Conservation (phyloP, 805 yeast species). For the Candida lessepsii region DNA sequence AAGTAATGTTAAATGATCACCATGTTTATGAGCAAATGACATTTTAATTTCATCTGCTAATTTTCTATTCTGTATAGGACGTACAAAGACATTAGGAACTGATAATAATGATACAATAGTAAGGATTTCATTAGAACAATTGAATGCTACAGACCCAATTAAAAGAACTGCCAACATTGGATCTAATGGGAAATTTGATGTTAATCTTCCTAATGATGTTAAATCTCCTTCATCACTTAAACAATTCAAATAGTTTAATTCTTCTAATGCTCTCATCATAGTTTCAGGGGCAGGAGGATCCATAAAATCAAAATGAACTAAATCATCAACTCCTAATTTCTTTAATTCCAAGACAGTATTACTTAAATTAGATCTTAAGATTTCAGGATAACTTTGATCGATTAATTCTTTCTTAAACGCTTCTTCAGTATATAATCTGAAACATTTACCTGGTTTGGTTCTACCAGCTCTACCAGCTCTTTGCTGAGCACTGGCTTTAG, state of each 20-base stretch:
- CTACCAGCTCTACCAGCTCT: constrained; percentile 99
- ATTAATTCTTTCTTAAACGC: constrained; percentile 91
- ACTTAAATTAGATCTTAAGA: constrained; percentile 84
- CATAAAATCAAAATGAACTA: constrained; percentile 97
- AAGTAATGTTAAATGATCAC: constrained; percentile 88
- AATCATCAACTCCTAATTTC: constrained; percentile 91
- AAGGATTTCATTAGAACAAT: constrained; percentile 85
- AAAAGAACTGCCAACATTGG: constrained; percentile 94
- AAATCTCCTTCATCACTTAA: constrained; percentile 88
- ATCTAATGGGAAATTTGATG: constrained; percentile 92
- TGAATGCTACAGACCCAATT: constrained; percentile 80
- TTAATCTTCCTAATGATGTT: constrained; percentile 84
- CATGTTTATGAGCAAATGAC: constrained; percentile 87
- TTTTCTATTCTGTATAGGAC: constrained; percentile 85
- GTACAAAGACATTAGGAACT: constrained; percentile 90
- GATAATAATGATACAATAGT: constrained; percentile 87
- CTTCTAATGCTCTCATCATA: constrained; percentile 98
- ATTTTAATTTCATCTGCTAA: constrained; percentile 89
- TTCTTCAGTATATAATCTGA: constrained; percentile 93
- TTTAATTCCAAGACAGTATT: constrained; percentile 90
- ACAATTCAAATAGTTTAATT: constrained; percentile 85
- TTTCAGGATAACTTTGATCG: constrained; percentile 96
- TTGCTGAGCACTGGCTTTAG: constrained; percentile 97
- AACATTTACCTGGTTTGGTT: constrained; percentile 97
- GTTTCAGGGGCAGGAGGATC: constrained; percentile 99